A percentile compares a stretch with the other conserved stretches of the same genome.
These are phyloP conservation scores for Entomortierella parvispora DNA, from an alignment of 192 early-diverging fungal species.

Conservation along the genomic window DNA sequence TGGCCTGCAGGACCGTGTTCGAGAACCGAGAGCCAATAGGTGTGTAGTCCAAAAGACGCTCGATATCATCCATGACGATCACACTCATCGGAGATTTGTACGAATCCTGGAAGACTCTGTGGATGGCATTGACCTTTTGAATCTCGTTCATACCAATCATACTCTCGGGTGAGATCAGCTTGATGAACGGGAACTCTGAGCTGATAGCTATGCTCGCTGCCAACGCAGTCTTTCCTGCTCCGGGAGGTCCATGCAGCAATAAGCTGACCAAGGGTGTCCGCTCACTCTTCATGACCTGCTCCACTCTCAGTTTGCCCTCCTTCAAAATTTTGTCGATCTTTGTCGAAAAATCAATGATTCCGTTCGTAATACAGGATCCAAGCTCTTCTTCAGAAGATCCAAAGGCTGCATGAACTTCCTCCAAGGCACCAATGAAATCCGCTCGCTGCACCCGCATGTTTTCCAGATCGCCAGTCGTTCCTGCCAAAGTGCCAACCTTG, in stretches of 20 bases:
- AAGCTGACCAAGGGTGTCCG: conserved; percentile 93
- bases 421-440: conserved; percentile 90
- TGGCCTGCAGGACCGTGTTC: conserved; percentile 90
- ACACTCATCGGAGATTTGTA: conserved; percentile 95
- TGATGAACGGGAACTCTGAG: conserved; percentile 96
- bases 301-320: conserved; percentile 69
- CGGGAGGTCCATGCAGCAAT: conserved; percentile 85
- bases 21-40: conserved; percentile 96
- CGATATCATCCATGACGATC: conserved; percentile 94
- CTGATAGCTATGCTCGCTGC: conserved; percentile 94
- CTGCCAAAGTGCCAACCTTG: conserved; percentile 88
- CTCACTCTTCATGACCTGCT: conserved; percentile 80
- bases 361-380: conserved; percentile 83
- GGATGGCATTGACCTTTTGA: conserved; percentile 87
- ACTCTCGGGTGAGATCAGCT: conserved; percentile 93
- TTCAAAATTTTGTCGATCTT: conserved; percentile 60
- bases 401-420: conserved; percentile 94
- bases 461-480: conserved; percentile 85
- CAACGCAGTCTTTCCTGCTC: conserved; percentile 94
- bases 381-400: conserved; percentile 94
- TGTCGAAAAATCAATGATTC: conserved; percentile 81
- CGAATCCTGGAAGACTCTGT: conserved; percentile 95
- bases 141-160: conserved; percentile 93
- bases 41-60: conserved; percentile 93
- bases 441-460: conserved; percentile 86